Evolutionary conservation across 805 yeast species (phyloP).

Genomic region (Nakazawaea ernobii): DNA sequence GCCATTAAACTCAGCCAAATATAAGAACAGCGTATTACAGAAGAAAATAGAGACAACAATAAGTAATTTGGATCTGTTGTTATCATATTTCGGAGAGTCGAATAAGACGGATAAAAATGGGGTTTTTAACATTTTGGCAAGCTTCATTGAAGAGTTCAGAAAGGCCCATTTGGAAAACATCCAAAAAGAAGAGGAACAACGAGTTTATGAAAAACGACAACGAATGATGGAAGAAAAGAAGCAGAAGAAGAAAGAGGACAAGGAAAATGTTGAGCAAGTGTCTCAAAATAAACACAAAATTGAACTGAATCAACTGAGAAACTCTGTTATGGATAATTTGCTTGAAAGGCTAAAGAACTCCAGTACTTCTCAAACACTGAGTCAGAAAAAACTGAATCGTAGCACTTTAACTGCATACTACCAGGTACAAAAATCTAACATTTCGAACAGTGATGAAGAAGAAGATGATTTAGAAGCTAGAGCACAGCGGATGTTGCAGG

Average conservation of each 20-base stretch:
- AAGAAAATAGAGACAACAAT: conserved; percentile 60
- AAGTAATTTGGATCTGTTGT: conserved; percentile 60
- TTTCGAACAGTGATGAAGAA: conserved; percentile 1
- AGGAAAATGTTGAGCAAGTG: not conserved
- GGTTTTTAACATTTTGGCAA: conserved; percentile 76
- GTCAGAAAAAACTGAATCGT: conserved; percentile 5
- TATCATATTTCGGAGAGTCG: conserved; percentile 83
- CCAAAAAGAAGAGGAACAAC: conserved; percentile 75
- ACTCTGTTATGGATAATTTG: conserved; percentile 5
- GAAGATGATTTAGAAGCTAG: conserved; percentile 7
- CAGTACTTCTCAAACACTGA: not conserved
- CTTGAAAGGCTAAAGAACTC: conserved; percentile 5
- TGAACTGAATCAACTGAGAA: not conserved
- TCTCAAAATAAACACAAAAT: not conserved
- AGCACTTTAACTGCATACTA: conserved; percentile 9
- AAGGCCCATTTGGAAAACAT: conserved; percentile 76
- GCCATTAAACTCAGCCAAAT: conserved; percentile 69
- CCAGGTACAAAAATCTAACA: conserved; percentile 3
- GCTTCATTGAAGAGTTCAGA: conserved; percentile 73
- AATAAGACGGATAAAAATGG: conserved; percentile 62
- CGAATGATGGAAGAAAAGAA: conserved; percentile 40
- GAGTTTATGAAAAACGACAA: conserved; percentile 72
- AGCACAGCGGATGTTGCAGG: conserved; percentile 9
- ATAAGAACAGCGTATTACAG: conserved; percentile 58
- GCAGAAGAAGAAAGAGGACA: conserved; percentile 2